Conservation (phyloP, 2,329 filamentous ascomycete species). For the Davidsoniella australis region DNA sequence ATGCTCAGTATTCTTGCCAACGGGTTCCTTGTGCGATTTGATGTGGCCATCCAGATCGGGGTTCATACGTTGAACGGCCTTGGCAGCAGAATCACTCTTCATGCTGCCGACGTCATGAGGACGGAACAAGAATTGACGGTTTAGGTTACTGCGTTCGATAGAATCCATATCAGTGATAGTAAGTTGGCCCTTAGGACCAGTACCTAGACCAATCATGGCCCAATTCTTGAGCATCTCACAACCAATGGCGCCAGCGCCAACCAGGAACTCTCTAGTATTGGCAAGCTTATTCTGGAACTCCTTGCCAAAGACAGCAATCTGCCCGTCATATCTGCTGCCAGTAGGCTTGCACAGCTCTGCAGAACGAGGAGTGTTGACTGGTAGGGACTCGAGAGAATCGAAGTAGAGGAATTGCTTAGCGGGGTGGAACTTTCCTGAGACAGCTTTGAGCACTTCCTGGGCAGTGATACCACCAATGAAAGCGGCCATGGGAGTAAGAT, state of each 20-base stretch:
- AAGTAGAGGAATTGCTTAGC: slow-evolving; percentile 94
- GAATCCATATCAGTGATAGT: slow-evolving; percentile 94
- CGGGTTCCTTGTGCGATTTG: slow-evolving; percentile 68
- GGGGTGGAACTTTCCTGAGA: slow-evolving; percentile 96
- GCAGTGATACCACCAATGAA: slow-evolving; percentile 89
- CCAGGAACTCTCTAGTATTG: slow-evolving; percentile 82
- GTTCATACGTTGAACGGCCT: slow-evolving; percentile 89
- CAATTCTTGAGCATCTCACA: slow-evolving; percentile 99
- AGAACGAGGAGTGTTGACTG: slow-evolving; percentile 54
- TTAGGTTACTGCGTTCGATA: slow-evolving; percentile 97
- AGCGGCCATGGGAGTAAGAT: slow-evolving; percentile 80
- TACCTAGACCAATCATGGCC: slow-evolving; percentile 93
- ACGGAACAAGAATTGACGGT: slow-evolving; percentile 91
- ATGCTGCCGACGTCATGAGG: slow-evolving; percentile 83
- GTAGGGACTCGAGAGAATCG: slow-evolving; percentile 90
- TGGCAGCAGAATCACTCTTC: slow-evolving; percentile 89
- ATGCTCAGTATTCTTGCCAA: slow-evolving; percentile 80
- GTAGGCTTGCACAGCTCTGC: slow-evolving; percentile 78
- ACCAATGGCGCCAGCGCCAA: slow-evolving; percentile 90
- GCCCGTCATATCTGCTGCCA: slow-evolving; percentile 81
- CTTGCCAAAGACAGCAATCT: slow-evolving; percentile 88
- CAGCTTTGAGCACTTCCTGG: slow-evolving; percentile 89
- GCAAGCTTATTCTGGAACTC: slow-evolving; percentile 89
- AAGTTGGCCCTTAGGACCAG: slow-evolving; percentile 76
- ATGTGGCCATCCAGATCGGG: slow-evolving; percentile 81